Evolutionary conservation across 768 basidiomycete genomes (phyloP), one percentile per base, ranked within the genome.

Genomic region (Dacryopinax primogenitus): DNA sequence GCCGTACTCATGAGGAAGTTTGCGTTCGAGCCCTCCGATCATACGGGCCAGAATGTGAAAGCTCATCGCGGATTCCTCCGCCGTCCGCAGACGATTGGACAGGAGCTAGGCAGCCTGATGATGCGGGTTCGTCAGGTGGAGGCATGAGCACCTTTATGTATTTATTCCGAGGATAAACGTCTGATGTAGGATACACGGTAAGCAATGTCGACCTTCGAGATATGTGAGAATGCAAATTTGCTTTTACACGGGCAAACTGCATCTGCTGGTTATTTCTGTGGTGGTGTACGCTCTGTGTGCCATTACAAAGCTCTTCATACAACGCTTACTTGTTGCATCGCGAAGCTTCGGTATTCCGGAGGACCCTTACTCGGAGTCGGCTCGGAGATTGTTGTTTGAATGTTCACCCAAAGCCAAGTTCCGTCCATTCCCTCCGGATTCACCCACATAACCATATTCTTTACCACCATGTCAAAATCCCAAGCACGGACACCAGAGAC

Each of bases 351-450:
- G 45, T 23, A 13, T 47, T 47, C 45, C 45, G 12, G 45, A 58
- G 51, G 51, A 58, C 51, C 51, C 51, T 58, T 23, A 58, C 51
- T 58, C 51, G 51, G 51, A 58, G 6, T 13, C 51, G 51, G 51
- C 51, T 58, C 51, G 4, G 51, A 58, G 18, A 6, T 44, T 4
- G 18, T 18, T 4, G 7, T 18, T 15, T 4, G 18, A n/a, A n/a
- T n/a, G n/a, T n/a, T n/a, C n/a, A 6, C 18, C 7, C 41, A 4
- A 3, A 44, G 41, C 18, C 18, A 44, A 44, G 7, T 44, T 44
- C 41, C 16, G 18, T 23, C 41, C 18, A 23, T 18, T 23, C 41
- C 23, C 41, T 44, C 41, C 41, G 41, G 18, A 6, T 44, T 6
- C 7, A 18, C 41, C 18, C 18, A 3, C 23, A 15, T 44, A 15